Base-by-base conservation (phyloP, 768 basidiomycete species). In the Chlorophyllum brunneum region DNA sequence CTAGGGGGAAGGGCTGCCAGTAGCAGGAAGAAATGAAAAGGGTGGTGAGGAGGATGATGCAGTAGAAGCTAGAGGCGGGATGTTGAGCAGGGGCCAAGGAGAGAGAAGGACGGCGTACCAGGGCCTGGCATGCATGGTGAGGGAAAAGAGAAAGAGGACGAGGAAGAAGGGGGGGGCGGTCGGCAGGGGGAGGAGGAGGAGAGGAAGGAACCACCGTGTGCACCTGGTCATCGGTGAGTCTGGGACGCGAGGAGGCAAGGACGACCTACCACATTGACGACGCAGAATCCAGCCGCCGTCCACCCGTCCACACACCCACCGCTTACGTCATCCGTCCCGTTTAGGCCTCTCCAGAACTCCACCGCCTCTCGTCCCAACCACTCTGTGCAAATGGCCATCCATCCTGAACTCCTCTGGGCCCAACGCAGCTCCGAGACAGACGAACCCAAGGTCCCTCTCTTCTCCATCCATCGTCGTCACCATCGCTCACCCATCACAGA, bases 401-500 rank as follows among this genome's bases (percentile, higher is more conserved):
- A 92, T 68, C 95, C 95, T 31, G 93, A 97, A 71, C 76, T 95
- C 30, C 78, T 94, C 2, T 98, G 95, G 93, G 95, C 95, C 40
- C 95, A 98, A 71, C 83, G 95, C 60, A 91, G 86, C 75, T 88
- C 83, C 34, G 77, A 68, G 13, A 61, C 74, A 9, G 79, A 74
- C 11, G 74, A 81, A 27, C 77, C 75, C 41, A 94, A 94, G 77
- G 94, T 90, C 40, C 20, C 6, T 29, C 37, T 13, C 24, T 24
- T 42, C 46, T 44, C 22, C 11, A n/a, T 39, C 36, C 36, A 24
- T 48, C 43, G 58, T 53, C 56, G 66, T 46, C 62, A 60, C 55
- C 61, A 57, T 53, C 57, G 39, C 47, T 26, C 42, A 48, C 33
- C 47, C 44, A 23, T 55, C 38, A 22, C 56, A 95, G 94, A 97